Percentiles rank a stretch among this genome's conserved stretches.
phyloP scores from a whole-genome alignment of 2,329 filamentous ascomycete genomes.

The Colletotrichum graminicola region DNA sequence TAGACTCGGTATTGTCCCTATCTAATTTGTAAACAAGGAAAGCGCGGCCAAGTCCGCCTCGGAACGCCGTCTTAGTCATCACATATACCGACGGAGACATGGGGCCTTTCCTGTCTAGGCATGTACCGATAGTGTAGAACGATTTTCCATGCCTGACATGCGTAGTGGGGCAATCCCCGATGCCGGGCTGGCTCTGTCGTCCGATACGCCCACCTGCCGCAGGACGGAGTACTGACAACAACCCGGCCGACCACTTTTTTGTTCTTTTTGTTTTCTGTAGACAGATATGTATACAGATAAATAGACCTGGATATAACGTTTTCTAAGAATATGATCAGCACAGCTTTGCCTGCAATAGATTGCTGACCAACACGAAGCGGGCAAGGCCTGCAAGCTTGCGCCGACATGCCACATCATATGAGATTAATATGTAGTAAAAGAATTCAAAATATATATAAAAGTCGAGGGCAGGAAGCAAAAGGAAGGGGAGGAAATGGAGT shows the following conservation, averaged over 20 bases:
- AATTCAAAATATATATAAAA: no score
- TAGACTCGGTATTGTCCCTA: not conserved
- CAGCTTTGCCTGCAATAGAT: not conserved
- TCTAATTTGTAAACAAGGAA: not conserved
- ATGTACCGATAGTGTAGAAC: no score
- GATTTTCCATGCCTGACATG: not conserved
- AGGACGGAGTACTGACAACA: no score
- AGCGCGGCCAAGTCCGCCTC: not conserved
- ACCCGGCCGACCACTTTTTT: no score
- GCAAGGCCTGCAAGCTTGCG: not conserved
- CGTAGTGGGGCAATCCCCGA: slow-evolving; percentile 4
- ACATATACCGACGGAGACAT: not conserved
- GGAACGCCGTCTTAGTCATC: not conserved
- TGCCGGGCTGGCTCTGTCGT: not conserved
- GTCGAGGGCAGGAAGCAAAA: no score
- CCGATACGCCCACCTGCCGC: not conserved
- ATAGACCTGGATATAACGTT: not conserved
- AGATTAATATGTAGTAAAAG: no score
- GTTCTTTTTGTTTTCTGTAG: no score
- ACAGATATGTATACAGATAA: no score
- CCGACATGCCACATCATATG: no score
- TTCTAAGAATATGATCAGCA: slow-evolving; percentile 1
- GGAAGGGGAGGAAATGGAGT: not conserved
- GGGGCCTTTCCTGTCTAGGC: not conserved
- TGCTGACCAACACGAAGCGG: not conserved